These are phyloP conservation scores for Lodderomyces metapsilosis DNA, from an alignment of 1,139 yeast genomes.

Conservation along the genomic window DNA sequence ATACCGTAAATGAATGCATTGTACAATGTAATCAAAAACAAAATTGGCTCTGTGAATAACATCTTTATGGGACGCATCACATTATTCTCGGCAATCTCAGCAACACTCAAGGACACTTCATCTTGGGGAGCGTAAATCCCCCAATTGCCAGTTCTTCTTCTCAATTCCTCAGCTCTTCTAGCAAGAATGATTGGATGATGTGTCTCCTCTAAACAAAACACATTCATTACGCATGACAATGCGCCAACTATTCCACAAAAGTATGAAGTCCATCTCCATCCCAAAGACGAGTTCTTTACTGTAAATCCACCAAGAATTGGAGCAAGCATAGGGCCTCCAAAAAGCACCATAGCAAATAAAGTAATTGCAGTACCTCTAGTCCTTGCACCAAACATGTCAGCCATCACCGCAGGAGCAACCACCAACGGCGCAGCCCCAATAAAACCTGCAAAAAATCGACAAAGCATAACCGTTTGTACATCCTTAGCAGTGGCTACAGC, in stretches of 20 bases:
- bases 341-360: constrained; percentile 34
- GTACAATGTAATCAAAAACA: constrained; percentile 67
- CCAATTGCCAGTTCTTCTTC: constrained; percentile 65
- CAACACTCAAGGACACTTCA: constrained; percentile 57
- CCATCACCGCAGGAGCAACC: constrained; percentile 45
- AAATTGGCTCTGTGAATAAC: constrained; percentile 71
- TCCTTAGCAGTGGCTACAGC: constrained; percentile 41
- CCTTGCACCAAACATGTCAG: constrained; percentile 35
- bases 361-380: constrained; percentile 38
- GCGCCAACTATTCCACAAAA: constrained; percentile 51
- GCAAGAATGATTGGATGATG: constrained; percentile 53
- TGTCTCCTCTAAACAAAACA: constrained; percentile 45
- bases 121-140: constrained; percentile 85
- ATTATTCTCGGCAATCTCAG: constrained; percentile 68
- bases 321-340: constrained; percentile 49
- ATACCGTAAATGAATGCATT: constrained; percentile 85
- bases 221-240: constrained; percentile 26
- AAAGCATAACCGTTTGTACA: constrained; percentile 39
- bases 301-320: constrained; percentile 41
- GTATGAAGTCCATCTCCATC: constrained; percentile 64
- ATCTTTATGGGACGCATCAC: constrained; percentile 67
- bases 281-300: constrained; percentile 30
- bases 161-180: constrained; percentile 59
- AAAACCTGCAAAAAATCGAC: constrained; percentile 43
- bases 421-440: constrained; percentile 43